These are phyloP conservation scores for Candida chilensis DNA, from an alignment of 805 yeast species.

Conservation along the genomic window DNA sequence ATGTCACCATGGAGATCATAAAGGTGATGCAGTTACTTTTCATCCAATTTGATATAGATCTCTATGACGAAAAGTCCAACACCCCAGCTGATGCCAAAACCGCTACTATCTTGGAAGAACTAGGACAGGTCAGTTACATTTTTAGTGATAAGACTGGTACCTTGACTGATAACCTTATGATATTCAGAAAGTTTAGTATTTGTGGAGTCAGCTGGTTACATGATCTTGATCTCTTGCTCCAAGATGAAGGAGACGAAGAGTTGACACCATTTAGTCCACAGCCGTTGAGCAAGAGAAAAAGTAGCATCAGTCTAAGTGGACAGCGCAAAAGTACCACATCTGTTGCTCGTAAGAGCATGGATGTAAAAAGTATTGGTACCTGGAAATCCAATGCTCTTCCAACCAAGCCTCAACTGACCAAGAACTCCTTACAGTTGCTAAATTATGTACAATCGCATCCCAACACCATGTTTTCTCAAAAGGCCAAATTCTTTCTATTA, in stretches of 20 bases:
- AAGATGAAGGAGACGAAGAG: conserved; percentile 7
- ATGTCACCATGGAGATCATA: conserved; percentile 94
- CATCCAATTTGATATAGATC: conserved; percentile 86
- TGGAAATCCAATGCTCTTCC: conserved; percentile 48
- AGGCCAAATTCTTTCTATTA: conserved; percentile 71
- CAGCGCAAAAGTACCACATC: conserved; percentile 16
- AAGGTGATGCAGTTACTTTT: conserved; percentile 79
- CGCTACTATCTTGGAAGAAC: conserved; percentile 89
- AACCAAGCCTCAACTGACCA: conserved; percentile 25
- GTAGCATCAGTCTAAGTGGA: conserved; percentile 1
- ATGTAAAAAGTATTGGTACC: conserved; percentile 13
- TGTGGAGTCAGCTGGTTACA: conserved; percentile 90
- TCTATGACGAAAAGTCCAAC: conserved; percentile 78
- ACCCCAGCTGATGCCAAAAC: conserved; percentile 95
- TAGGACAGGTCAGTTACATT: conserved; percentile 93
- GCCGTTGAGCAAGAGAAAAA: background rate
- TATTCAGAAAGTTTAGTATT: conserved; percentile 80
- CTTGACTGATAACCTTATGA: conserved; percentile 88
- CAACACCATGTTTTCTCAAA: conserved; percentile 53
- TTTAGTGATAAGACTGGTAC: conserved; percentile 98
- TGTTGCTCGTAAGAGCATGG: conserved; percentile 22
- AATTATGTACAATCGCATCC: conserved; percentile 68
- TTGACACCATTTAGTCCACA: background rate
- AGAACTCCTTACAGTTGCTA: conserved; percentile 54
- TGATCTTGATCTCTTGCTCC: conserved; percentile 43